phyloP scores from a whole-genome alignment of 305 asterid species.

The Rubia tinctorum region DNA sequence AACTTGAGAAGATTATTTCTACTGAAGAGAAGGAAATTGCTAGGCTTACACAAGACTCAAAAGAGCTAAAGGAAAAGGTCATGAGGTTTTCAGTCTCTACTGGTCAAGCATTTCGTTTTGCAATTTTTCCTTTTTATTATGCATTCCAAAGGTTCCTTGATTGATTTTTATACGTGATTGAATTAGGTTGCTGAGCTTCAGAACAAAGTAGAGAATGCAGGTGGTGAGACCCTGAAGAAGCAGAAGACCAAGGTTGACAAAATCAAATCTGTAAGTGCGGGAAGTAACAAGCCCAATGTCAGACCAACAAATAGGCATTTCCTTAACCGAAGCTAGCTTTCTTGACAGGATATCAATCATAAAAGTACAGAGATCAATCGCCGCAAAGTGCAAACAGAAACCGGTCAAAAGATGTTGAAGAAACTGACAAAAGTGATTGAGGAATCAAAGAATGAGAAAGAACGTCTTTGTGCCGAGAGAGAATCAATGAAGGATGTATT shows the following conservation, averaged over 20 bases:
- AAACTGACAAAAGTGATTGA: slow-evolving; percentile 77
- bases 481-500: slow-evolving; percentile 53
- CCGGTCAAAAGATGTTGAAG: slow-evolving; percentile 70
- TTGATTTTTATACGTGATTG: slow-evolving; percentile 12
- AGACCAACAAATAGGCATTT: not conserved
- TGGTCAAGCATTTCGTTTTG: slow-evolving; percentile 5
- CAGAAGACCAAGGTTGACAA: slow-evolving; percentile 66
- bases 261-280: slow-evolving; percentile 76
- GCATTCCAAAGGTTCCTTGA: not conserved
- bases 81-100: not conserved
- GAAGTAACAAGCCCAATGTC: slow-evolving; percentile 3
- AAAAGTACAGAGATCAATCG: slow-evolving; percentile 84
- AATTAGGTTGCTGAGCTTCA: slow-evolving; percentile 78
- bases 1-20: slow-evolving; percentile 54
- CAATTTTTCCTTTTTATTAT: not conserved
- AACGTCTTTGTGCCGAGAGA: slow-evolving; percentile 53
- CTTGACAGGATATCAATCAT: slow-evolving; percentile 72
- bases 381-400: slow-evolving; percentile 75
- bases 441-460: slow-evolving; percentile 76
- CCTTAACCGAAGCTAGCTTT: slow-evolving; percentile 12
- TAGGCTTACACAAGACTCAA: slow-evolving; percentile 68
- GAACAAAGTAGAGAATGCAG: slow-evolving; percentile 90
- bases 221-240: slow-evolving; percentile 75
- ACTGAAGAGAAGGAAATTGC: slow-evolving; percentile 78
- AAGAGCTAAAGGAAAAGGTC: slow-evolving; percentile 84